These are phyloP conservation scores for Ganoderma resinaceum DNA, from an alignment of 1,284 basidiomycete genomes.

Conservation along the genomic window DNA sequence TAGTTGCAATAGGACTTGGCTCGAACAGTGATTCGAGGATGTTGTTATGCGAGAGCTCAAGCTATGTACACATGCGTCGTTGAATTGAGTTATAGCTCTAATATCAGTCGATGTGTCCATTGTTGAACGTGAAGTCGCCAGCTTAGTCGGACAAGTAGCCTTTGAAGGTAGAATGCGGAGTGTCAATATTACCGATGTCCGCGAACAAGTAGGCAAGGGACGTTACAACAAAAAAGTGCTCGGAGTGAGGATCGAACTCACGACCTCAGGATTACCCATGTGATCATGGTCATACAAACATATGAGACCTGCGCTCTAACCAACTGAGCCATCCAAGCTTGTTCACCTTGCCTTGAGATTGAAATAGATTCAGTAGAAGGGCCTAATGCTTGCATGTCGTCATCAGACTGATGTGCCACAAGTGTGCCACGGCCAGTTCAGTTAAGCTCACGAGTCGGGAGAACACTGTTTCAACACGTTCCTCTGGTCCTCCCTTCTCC, in stretches of 20 bases:
- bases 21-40: neutral
- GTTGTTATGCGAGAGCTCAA: neutral
- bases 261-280: conserved; percentile 31
- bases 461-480: neutral
- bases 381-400: conserved; percentile 1
- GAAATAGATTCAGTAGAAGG: neutral
- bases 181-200: too few species aligned
- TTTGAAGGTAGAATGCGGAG: too few species aligned
- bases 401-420: neutral
- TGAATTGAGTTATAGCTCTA: neutral
- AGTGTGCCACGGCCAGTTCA: too few species aligned
- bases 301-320: conserved; percentile 35
- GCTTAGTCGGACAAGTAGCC: too few species aligned
- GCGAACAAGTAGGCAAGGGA: neutral
- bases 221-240: conserved; percentile 13
- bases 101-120: neutral
- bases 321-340: conserved; percentile 33
- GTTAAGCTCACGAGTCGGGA: neutral
- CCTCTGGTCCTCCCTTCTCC: neutral
- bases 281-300: conserved; percentile 14
- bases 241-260: conserved; percentile 35
- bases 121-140: too few species aligned
- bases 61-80: neutral
- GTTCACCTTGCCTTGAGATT: neutral
- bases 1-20: neutral